phyloP scores from a whole-genome alignment of 2,329 filamentous ascomycete genomes.

The Phyllosticta paracitricarpa region DNA sequence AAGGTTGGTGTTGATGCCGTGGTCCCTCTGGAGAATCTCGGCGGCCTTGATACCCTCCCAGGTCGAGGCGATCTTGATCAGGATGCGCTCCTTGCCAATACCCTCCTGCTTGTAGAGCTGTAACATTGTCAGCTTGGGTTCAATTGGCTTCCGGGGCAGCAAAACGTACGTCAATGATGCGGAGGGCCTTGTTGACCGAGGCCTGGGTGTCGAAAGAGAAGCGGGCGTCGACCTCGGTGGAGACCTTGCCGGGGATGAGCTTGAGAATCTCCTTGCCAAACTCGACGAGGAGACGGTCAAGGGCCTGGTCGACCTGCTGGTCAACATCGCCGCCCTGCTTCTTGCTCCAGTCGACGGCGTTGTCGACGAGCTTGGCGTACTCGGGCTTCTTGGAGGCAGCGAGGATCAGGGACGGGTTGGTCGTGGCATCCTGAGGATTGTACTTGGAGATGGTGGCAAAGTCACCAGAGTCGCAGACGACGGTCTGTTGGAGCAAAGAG shows the following conservation, averaged over 20 bases:
- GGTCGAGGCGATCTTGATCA: constrained; percentile 98
- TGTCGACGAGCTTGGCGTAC: constrained; percentile 86
- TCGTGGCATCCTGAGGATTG: constrained; percentile 99
- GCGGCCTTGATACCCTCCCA: constrained; percentile 99
- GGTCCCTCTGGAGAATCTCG: constrained; percentile 88
- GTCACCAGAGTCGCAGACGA: constrained; percentile 93
- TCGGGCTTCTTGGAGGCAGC: constrained; percentile 96
- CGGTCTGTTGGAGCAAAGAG: constrained; percentile 48
- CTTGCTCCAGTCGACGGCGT: constrained; percentile 80
- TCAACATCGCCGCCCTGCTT: constrained; percentile 55
- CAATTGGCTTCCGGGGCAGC: background rate
- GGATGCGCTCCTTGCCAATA: constrained; percentile 83
- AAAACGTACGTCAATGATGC: constrained; percentile 77
- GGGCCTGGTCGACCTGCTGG: constrained; percentile 75
- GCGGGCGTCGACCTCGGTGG: constrained; percentile 92
- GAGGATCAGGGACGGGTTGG: constrained; percentile 97
- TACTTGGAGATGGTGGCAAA: constrained; percentile 90
- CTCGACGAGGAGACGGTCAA: constrained; percentile 91
- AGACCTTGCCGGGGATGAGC: constrained; percentile 97
- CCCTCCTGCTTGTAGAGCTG: constrained; percentile 92
- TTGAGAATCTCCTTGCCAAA: constrained; percentile 97
- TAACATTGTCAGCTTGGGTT: constrained; percentile 17
- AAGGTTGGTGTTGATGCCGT: constrained; percentile 96
- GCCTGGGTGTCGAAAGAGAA: constrained; percentile 93
- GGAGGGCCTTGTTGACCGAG: constrained; percentile 89